A percentile compares a stretch with the other conserved stretches of the same genome.
Evolutionary conservation across 2,329 filamentous ascomycete genomes (phyloP).

Genomic region (Pseudogymnoascus sp.): DNA sequence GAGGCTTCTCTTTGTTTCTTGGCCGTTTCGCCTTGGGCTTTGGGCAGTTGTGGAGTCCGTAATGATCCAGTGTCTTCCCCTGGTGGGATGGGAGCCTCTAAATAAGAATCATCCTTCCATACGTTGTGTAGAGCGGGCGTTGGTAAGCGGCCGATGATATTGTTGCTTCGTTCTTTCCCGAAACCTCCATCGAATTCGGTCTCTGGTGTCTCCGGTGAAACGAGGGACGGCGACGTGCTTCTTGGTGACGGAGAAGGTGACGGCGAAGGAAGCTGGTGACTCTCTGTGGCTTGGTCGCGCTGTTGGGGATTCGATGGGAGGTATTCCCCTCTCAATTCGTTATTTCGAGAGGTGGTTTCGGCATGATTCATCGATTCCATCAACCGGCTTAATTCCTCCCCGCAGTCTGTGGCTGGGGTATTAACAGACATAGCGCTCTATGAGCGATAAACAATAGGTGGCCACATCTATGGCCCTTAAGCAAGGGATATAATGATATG

Average conservation of each 20-base stretch:
- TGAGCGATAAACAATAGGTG: not conserved
- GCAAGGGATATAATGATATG: not conserved
- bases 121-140: not conserved
- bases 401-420: not conserved
- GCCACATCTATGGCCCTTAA: not conserved
- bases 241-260: slow-evolving; percentile 23
- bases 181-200: slow-evolving; percentile 4
- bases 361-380: slow-evolving; percentile 7
- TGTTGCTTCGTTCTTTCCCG: not conserved
- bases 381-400: not conserved
- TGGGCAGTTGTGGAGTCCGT: slow-evolving; percentile 21
- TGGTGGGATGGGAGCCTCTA: not conserved
- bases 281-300: slow-evolving; percentile 13
- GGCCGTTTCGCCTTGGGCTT: slow-evolving; percentile 24
- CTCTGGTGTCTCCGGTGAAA: not conserved
- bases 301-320: not conserved
- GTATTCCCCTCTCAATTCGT: not conserved
- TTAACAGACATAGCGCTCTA: not conserved
- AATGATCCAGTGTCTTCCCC: not conserved
- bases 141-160: not conserved
- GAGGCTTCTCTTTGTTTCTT: slow-evolving; percentile 19
- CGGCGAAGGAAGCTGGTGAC: slow-evolving; percentile 22
- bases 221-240: slow-evolving; percentile 19
- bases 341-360: not conserved
- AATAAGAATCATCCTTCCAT: not conserved